Evolutionary conservation across 1,284 basidiomycete genomes (phyloP).

Genomic region (Rhizoctonia solani): DNA sequence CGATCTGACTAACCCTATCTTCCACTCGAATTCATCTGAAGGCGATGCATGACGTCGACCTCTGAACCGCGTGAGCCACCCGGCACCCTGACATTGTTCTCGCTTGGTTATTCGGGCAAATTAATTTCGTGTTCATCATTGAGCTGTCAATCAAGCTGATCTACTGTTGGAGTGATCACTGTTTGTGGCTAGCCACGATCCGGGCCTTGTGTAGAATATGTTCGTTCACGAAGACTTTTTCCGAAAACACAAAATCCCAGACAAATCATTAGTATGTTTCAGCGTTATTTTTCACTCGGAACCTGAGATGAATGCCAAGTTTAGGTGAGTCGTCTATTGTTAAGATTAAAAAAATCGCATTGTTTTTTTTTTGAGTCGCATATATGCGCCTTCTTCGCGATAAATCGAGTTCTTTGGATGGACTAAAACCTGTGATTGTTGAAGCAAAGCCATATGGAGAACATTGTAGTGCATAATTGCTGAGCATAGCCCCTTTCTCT

Average conservation of each 20-base stretch:
- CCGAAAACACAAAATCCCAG: no score
- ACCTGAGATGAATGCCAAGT: no score
- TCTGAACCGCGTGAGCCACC: neutral
- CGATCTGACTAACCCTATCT: no score
- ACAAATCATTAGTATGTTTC: no score
- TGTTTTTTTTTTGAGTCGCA: neutral
- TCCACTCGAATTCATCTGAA: no score
- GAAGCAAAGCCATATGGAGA: neutral
- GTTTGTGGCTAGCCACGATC: no score
- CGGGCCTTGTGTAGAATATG: neutral
- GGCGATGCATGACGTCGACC: neutral
- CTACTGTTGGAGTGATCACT: neutral
- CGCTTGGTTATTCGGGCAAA: neutral
- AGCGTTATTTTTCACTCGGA: no score
- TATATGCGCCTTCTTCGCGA: neutral
- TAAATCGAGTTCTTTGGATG: neutral
- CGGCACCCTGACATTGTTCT: neutral
- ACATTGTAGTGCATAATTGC: neutral
- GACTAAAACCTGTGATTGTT: neutral
- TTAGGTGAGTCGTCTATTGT: no score
- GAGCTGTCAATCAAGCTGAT: constrained; percentile 2
- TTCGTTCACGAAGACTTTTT: neutral
- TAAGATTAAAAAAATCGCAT: no score
- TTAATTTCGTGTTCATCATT: neutral
- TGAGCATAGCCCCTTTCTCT: neutral